Percentiles rank a stretch among this genome's conserved stretches.
Evolutionary conservation across 768 basidiomycete species (phyloP).

Genomic region (Suillus placidus): DNA sequence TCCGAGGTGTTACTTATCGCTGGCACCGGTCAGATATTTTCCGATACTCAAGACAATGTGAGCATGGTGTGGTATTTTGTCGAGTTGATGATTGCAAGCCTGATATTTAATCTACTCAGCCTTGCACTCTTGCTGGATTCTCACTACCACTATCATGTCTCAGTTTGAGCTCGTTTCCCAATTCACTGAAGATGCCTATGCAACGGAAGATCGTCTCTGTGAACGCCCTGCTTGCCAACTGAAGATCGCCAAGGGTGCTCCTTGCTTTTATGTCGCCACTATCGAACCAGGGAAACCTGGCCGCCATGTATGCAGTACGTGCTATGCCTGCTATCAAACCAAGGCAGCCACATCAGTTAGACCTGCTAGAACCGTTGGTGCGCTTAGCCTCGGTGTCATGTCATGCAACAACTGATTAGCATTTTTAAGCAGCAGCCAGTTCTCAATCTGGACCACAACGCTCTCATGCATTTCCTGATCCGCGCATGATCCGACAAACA

Average conservation of each 20-base stretch:
- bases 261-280: conserved; percentile 2
- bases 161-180: too few species aligned
- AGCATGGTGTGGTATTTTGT: too few species aligned
- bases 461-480: background rate
- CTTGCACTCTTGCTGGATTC: too few species aligned
- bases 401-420: background rate
- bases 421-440: background rate
- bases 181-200: too few species aligned
- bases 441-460: background rate
- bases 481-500: background rate
- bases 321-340: background rate
- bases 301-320: background rate
- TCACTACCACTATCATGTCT: too few species aligned
- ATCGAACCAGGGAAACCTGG: background rate
- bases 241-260: background rate
- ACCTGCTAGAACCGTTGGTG: background rate
- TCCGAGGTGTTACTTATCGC: too few species aligned
- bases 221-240: background rate
- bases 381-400: background rate
- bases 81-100: too few species aligned
- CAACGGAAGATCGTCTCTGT: too few species aligned
- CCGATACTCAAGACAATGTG: too few species aligned
- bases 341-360: background rate
- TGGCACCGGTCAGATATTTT: too few species aligned
- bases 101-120: too few species aligned